These are phyloP conservation scores for Epichloe aotearoae DNA, from an alignment of 2,329 filamentous ascomycete species.

Conservation along the genomic window DNA sequence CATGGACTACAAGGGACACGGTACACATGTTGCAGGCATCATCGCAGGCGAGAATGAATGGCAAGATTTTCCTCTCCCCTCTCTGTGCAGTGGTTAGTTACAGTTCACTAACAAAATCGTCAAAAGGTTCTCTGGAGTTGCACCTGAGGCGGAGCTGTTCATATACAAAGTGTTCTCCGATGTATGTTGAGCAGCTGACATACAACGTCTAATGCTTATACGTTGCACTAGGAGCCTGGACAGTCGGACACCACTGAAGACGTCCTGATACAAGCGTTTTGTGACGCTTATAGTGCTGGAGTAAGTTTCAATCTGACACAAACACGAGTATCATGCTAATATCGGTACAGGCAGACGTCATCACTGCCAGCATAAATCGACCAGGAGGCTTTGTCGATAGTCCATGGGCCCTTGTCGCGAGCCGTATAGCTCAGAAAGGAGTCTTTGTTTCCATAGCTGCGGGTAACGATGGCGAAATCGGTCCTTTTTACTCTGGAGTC, in stretches of 20 bases:
- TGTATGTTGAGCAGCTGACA: conserved; percentile 7
- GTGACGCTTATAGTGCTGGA: conserved; percentile 22
- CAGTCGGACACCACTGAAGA: conserved; percentile 16
- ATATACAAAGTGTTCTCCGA: conserved; percentile 31
- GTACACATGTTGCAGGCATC: conserved; percentile 28
- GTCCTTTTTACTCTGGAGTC: conserved; percentile 32
- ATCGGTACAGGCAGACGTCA: conserved; percentile 25
- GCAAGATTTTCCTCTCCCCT: conserved; percentile 6
- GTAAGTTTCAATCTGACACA: conserved; percentile 8
- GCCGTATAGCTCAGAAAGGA: conserved; percentile 28
- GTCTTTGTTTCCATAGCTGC: conserved; percentile 37
- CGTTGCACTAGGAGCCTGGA: background rate
- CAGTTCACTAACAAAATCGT: background rate
- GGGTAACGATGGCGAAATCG: conserved; percentile 35
- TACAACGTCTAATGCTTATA: background rate
- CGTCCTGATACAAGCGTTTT: conserved; percentile 23
- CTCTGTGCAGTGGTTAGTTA: background rate
- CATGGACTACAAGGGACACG: conserved; percentile 12
- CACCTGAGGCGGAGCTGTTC: conserved; percentile 30
- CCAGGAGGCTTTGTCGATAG: conserved; percentile 27
- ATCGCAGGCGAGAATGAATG: conserved; percentile 31
- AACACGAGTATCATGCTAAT: background rate
- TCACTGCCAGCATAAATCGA: conserved; percentile 27
- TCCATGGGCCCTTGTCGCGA: conserved; percentile 28
- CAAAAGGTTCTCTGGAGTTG: conserved; percentile 28